phyloP scores from a whole-genome alignment of 257 asterid genomes.

The Nicotiana attenuata region DNA sequence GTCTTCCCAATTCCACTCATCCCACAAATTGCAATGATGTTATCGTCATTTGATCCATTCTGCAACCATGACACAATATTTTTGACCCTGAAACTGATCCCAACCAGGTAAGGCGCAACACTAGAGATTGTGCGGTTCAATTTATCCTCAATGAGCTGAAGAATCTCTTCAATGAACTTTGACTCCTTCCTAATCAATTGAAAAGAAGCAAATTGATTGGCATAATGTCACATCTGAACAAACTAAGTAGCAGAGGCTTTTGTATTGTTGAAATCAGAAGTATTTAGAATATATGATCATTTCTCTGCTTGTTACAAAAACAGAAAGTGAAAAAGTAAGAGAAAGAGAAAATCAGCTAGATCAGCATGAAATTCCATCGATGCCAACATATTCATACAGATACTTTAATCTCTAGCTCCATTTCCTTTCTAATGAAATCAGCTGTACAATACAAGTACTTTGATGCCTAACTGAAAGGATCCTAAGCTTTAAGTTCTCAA shows the following conservation, averaged over 20 bases:
- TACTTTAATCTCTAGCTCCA: background rate
- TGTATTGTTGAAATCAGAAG: background rate
- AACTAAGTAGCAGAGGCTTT: background rate
- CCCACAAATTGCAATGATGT: conserved; percentile 3
- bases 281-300: background rate
- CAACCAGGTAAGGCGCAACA: conserved; percentile 8
- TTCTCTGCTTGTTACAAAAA: background rate
- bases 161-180: background rate
- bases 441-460: background rate
- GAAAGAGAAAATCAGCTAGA: background rate
- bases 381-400: background rate
- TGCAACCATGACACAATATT: background rate
- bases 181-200: background rate
- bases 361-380: background rate
- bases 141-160: background rate
- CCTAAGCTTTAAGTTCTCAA: background rate
- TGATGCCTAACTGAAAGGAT: background rate
- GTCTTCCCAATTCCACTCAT: conserved; percentile 7
- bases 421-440: conserved; percentile 2
- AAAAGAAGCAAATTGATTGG: background rate
- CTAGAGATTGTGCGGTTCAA: background rate
- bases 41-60: background rate
- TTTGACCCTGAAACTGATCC: background rate
- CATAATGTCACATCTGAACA: background rate
- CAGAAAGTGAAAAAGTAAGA: background rate